These are phyloP conservation scores for Agaricus sinodeliciosus DNA, from an alignment of 768 basidiomycete species.

Conservation along the genomic window DNA sequence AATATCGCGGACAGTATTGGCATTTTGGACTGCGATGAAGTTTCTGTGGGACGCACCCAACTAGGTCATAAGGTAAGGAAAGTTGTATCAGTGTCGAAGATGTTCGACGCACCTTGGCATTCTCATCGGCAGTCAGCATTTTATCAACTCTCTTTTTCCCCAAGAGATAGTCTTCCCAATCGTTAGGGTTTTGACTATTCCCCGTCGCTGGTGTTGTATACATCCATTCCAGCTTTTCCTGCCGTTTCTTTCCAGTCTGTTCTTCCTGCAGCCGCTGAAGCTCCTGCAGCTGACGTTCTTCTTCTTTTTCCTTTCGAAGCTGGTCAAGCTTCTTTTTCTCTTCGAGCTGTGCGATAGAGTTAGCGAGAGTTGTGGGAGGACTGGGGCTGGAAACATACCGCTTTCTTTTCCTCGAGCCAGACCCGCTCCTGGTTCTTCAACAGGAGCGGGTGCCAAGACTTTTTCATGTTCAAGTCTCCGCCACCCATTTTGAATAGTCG, in stretches of 20 bases:
- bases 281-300: constrained; percentile 94
- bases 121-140: constrained; percentile 86
- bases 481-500: constrained; percentile 82
- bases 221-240: constrained; percentile 98
- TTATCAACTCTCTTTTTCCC: constrained; percentile 99
- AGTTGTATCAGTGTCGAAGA: neutral
- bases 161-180: constrained; percentile 92
- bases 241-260: constrained; percentile 89
- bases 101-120: constrained; percentile 62
- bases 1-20: constrained; percentile 82
- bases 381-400: constrained; percentile 45
- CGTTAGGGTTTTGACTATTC: constrained; percentile 79
- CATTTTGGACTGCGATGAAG: constrained; percentile 93
- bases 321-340: constrained; percentile 99
- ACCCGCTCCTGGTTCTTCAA: constrained; percentile 98
- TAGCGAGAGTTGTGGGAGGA: neutral
- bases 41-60: constrained; percentile 83
- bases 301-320: constrained; percentile 95
- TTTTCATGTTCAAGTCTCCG: constrained; percentile 98
- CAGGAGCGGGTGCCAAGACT: constrained; percentile 98
- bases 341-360: constrained; percentile 56
- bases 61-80: constrained; percentile 27
- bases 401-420: constrained; percentile 97
- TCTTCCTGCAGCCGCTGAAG: constrained; percentile 93
- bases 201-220: constrained; percentile 96